A percentile compares a stretch with the other conserved stretches of the same genome.
These are phyloP conservation scores for Solanum gandarillasii DNA, from an alignment of 257 asterid genomes.

Conservation along the genomic window DNA sequence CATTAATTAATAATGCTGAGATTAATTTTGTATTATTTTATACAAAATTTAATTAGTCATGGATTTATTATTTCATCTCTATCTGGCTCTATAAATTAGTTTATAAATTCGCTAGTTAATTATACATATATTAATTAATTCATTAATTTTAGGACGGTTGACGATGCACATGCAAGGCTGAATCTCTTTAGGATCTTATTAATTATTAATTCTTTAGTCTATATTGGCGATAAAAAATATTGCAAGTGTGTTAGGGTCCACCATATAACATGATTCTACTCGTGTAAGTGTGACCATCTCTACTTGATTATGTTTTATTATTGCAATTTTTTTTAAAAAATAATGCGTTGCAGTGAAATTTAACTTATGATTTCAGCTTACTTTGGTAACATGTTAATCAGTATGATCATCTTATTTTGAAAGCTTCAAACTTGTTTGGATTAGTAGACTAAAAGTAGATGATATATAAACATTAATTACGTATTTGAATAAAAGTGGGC, in stretches of 20 bases:
- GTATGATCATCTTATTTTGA: neutral
- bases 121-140: neutral
- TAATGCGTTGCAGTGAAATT: neutral
- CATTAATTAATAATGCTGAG: too few relatives aligned
- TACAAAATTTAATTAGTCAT: too few relatives aligned
- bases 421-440: neutral
- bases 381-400: neutral
- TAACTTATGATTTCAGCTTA: neutral
- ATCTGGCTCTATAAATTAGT: neutral
- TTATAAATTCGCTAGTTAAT: neutral
- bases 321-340: neutral
- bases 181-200: conserved; percentile 12
- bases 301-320: neutral
- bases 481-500: neutral
- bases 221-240: neutral
- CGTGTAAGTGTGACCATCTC: neutral
- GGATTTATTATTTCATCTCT: too few relatives aligned
- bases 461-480: neutral
- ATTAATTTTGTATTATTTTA: too few relatives aligned
- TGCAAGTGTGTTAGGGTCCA: neutral
- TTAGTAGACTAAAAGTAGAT: neutral
- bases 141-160: neutral
- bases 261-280: conserved; percentile 15
- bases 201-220: neutral
- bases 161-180: conserved; percentile 48